Evolutionary conservation across 2,329 filamentous ascomycete genomes (phyloP), one percentile per base, ranked within the genome.

Genomic region (Bipolaris sorokiniana): DNA sequence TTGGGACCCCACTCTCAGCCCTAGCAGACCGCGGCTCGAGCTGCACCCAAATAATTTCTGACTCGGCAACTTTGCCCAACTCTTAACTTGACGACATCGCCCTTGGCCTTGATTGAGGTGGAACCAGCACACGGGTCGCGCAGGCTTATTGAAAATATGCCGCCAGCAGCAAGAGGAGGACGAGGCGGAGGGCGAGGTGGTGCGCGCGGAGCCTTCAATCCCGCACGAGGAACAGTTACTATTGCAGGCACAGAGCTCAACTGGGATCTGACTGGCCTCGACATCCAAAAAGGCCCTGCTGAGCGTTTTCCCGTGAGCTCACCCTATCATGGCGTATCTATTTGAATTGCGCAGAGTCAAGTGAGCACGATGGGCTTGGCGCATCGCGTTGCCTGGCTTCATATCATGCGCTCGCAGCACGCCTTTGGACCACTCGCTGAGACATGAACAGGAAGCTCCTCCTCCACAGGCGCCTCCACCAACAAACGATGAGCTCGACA

Each of bases 221-320:
- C 63, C n/a, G 63, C 64, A 44, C 73, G 69, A 47, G 69, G 72
- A 6, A 73, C 66, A 34, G 70, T 77, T 52, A 76, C 73, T 59
- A 79, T 80, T 62, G 78, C 71, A 36, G 78, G 78, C 53, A 75
- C 77, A 7, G 78, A 79, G 56, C 61, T 80, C 53, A 71, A 75
- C 46, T 78, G 75, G 76, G 77, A 78, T 54, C 67, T 77, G 51
- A 67, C 67, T 53, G 75, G 78, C 55, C 70, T 78, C 40, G 74
- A 78, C 22, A 70, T 79, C 5, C 68, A 76, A 55, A 75, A 69
- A 42, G 74, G 71, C 41, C 78, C 78, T 22, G 73, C 73, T 46
- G 76, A 77, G 62, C 72, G 74, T 50, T 80, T 78, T 67, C 77
- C 78, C 51, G 76, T 78, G 66, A 68, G 74, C 59, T 44, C 28